Conservation (phyloP, 352 stramenopile genomes). For the Halophytophthora batemanensis region DNA sequence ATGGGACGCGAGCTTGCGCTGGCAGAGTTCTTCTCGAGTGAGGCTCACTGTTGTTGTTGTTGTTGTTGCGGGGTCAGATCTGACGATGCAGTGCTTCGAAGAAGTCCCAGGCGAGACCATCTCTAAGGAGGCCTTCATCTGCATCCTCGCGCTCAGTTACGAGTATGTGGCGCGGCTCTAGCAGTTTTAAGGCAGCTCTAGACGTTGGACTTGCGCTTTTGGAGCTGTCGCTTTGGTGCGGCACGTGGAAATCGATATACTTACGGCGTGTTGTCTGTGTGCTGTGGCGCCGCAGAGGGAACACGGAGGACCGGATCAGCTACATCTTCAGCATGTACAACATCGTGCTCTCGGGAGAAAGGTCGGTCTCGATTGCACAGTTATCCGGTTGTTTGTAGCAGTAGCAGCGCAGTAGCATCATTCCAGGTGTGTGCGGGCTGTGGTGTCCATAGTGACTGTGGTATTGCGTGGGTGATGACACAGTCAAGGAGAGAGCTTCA, state of each 20-base stretch:
- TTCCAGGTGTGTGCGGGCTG: neutral
- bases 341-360: slow-evolving; percentile 64
- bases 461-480: neutral
- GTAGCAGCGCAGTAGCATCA: too few species aligned
- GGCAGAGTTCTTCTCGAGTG: too few species aligned
- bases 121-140: slow-evolving; percentile 74
- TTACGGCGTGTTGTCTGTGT: slow-evolving; percentile 4
- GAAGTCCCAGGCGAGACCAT: slow-evolving; percentile 52
- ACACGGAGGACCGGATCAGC: slow-evolving; percentile 85
- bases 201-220: too few species aligned
- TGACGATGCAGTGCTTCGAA: slow-evolving; percentile 64
- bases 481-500: slow-evolving; percentile 52
- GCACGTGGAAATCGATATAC: neutral
- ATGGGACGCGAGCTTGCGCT: too few species aligned
- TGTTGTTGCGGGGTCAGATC: slow-evolving; percentile 26
- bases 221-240: neutral
- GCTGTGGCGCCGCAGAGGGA: slow-evolving; percentile 43
- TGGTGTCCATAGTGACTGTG: neutral
- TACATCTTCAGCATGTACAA: slow-evolving; percentile 88
- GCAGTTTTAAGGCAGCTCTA: neutral
- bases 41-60: neutral
- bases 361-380: slow-evolving; percentile 30
- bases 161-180: slow-evolving; percentile 40
- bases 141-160: slow-evolving; percentile 65
- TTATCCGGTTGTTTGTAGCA: neutral